These are phyloP conservation scores for Curvularia lunata DNA, from an alignment of 2,329 filamentous ascomycete genomes.

Conservation along the genomic window DNA sequence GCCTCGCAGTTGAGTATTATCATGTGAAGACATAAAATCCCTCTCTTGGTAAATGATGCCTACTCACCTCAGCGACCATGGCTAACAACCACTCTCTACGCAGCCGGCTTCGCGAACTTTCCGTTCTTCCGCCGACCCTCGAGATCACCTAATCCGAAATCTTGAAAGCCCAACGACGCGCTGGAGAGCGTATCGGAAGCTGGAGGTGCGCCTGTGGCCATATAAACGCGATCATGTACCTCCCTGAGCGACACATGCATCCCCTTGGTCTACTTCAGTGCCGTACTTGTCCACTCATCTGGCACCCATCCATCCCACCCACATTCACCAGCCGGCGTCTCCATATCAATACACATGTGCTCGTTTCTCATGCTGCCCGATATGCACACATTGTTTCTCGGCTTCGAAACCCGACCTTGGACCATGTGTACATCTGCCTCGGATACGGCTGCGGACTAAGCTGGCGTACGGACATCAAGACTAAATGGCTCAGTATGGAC, in stretches of 20 bases:
- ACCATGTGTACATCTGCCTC: background rate
- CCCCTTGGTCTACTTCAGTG: constrained; percentile 3
- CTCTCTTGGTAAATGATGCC: too few species aligned
- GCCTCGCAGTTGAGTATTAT: background rate
- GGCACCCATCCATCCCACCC: background rate
- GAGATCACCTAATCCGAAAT: background rate
- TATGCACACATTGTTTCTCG: background rate
- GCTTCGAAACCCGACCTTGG: background rate
- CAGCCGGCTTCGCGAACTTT: background rate
- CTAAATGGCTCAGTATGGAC: background rate
- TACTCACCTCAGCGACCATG: background rate
- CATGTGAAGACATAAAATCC: background rate
- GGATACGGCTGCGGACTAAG: background rate
- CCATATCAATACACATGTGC: background rate
- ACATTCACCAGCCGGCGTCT: background rate
- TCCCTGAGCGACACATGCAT: background rate
- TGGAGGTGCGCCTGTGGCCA: constrained; percentile 6
- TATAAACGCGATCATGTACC: constrained; percentile 3
- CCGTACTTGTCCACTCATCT: constrained; percentile 2
- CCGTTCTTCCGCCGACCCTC: background rate
- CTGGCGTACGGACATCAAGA: constrained; percentile 5
- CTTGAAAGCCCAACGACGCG: background rate
- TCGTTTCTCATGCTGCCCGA: background rate
- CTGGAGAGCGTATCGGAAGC: background rate
- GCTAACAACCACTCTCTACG: background rate